Evolutionary conservation across 345 rosid species (phyloP).

Genomic region (Aquilaria sinensis): DNA sequence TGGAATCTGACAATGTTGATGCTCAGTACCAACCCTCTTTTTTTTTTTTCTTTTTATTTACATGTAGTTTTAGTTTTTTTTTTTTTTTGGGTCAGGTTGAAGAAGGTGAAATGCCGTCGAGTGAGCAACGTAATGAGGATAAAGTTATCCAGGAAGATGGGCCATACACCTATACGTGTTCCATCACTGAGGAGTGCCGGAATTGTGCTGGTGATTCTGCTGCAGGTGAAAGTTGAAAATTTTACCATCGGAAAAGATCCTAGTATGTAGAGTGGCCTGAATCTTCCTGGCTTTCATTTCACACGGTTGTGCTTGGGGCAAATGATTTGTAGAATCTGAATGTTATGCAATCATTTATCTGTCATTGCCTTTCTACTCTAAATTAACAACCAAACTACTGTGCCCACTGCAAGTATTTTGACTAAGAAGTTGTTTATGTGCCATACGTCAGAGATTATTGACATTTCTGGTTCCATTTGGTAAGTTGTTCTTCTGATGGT

Average conservation of each 20-base stretch:
- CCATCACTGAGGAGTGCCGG: conserved; percentile 8
- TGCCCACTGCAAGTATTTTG: no score
- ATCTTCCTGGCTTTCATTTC: no score
- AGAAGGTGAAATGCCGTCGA: conserved; percentile 15
- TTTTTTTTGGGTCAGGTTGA: conserved; percentile 18
- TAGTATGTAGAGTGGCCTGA: no score
- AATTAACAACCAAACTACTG: no score
- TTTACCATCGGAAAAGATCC: not conserved
- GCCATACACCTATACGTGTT: conserved; percentile 10
- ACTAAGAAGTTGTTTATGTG: no score
- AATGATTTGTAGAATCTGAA: no score
- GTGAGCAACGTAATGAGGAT: conserved; percentile 15
- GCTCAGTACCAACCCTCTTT: not conserved
- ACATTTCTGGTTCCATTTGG: no score
- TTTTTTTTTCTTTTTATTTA: not conserved
- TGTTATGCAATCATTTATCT: no score
- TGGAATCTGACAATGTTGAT: conserved; percentile 36
- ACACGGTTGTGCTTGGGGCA: no score
- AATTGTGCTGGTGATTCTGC: conserved; percentile 12
- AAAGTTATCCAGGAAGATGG: conserved; percentile 21
- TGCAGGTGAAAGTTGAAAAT: conserved; percentile 19
- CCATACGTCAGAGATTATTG: no score
- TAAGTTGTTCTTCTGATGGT: no score
- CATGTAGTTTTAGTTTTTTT: not conserved
- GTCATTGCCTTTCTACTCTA: no score